Percentiles rank a stretch among this genome's conserved stretches.
phyloP scores from a whole-genome alignment of 2,329 filamentous ascomycete species.

The Blastomyces silverae region DNA sequence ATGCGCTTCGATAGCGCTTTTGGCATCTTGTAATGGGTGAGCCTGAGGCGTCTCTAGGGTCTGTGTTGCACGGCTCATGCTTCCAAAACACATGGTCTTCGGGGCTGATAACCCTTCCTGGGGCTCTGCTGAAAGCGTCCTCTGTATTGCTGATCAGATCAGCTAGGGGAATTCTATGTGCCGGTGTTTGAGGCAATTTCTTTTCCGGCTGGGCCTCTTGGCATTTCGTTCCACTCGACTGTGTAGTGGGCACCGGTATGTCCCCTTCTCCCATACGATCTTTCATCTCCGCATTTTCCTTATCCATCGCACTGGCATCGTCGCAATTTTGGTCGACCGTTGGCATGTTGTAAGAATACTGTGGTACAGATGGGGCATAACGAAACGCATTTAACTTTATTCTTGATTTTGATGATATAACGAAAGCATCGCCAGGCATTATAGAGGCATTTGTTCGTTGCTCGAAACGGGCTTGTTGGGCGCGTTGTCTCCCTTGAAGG shows the following conservation, averaged over 20 bases:
- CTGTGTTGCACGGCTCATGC: constrained; percentile 40
- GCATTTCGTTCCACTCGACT: not conserved
- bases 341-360: constrained; percentile 7
- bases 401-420: constrained; percentile 30
- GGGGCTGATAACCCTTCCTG: constrained; percentile 47
- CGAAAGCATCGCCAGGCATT: constrained; percentile 16
- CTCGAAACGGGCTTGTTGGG: not conserved
- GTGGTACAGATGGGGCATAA: constrained; percentile 13
- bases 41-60: constrained; percentile 43
- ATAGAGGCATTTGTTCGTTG: constrained; percentile 18
- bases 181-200: constrained; percentile 52
- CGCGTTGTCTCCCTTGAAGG: not conserved
- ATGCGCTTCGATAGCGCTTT: constrained; percentile 68
- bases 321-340: not conserved
- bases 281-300: constrained; percentile 5
- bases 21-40: constrained; percentile 43
- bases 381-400: constrained; percentile 35
- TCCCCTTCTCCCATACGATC: not conserved
- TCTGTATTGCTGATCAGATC: constrained; percentile 57
- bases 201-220: constrained; percentile 28
- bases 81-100: constrained; percentile 58
- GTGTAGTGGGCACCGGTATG: not conserved
- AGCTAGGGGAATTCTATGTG: constrained; percentile 52
- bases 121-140: constrained; percentile 45
- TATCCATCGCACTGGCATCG: not conserved